phyloP scores from a whole-genome alignment of 1,284 basidiomycete species.

The Trichosporon sp. region DNA sequence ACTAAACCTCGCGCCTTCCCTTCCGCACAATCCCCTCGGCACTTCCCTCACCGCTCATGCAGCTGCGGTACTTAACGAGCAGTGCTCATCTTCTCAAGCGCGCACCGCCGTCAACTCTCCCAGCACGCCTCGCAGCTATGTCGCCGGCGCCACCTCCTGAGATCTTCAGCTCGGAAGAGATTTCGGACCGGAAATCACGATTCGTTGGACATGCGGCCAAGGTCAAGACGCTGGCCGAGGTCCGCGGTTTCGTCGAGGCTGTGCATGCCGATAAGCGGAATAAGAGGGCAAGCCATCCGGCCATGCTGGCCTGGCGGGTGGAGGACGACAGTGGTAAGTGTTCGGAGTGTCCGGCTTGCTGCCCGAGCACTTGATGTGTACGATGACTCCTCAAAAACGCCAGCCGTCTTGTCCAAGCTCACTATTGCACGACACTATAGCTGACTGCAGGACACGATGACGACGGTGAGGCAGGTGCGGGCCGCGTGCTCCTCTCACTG shows the following conservation, averaged over 20 bases:
- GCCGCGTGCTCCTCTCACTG: conserved; percentile 74
- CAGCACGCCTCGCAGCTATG: not conserved
- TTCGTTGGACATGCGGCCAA: conserved; percentile 76
- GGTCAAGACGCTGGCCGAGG: conserved; percentile 70
- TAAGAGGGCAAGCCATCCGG: conserved; percentile 69
- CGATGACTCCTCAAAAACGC: no score
- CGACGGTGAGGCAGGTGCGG: conserved; percentile 83
- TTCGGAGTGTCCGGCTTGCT: no score
- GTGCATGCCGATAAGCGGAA: conserved; percentile 60
- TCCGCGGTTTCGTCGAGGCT: conserved; percentile 63
- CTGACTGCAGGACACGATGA: conserved; percentile 72
- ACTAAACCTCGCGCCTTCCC: not conserved
- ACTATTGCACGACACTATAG: no score
- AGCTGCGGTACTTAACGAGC: not conserved
- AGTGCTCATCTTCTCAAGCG: not conserved
- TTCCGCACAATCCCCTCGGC: no score
- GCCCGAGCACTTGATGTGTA: no score
- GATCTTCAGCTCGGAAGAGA: not conserved
- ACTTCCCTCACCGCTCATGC: not conserved
- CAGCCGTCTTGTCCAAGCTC: no score
- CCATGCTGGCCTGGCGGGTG: conserved; percentile 67
- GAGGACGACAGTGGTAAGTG: conserved; percentile 23
- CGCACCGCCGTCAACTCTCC: not conserved
- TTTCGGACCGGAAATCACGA: conserved; percentile 65
- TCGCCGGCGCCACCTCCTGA: not conserved